A percentile compares a stretch with the other conserved stretches of the same genome.
Evolutionary conservation across 441 rosid species (phyloP).

Genomic region (Dalechampia spathulata): DNA sequence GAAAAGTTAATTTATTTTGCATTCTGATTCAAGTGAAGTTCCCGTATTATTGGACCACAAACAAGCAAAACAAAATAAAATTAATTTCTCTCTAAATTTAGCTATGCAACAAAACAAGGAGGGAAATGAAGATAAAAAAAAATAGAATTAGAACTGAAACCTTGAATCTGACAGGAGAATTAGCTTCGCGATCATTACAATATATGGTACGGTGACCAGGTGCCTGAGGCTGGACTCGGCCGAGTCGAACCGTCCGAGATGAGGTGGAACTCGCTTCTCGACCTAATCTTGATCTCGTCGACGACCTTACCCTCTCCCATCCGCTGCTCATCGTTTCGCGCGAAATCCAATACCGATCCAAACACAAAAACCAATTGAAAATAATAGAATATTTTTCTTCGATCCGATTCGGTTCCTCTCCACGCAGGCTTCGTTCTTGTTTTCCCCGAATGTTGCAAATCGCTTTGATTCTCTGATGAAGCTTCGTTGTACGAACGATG

Average conservation of each 20-base stretch:
- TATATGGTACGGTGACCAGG: slow-evolving; percentile 73
- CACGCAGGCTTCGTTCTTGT: background rate
- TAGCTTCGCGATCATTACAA: slow-evolving; percentile 92
- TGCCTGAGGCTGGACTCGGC: slow-evolving; percentile 88
- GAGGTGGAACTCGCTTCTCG: slow-evolving; percentile 29
- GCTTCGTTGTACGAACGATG: slow-evolving; percentile 15
- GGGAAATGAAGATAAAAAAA: background rate
- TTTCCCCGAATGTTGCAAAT: no score
- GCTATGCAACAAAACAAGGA: background rate
- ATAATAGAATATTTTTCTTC: background rate
- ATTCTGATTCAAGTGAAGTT: no score
- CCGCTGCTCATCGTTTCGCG: slow-evolving; percentile 23
- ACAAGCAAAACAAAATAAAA: background rate
- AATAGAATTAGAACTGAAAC: slow-evolving; percentile 19
- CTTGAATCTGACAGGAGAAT: slow-evolving; percentile 63
- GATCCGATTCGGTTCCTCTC: background rate
- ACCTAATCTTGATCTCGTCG: slow-evolving; percentile 34
- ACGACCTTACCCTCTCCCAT: slow-evolving; percentile 49
- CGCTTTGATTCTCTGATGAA: background rate
- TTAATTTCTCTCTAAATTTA: background rate
- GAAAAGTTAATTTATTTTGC: no score
- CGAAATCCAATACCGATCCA: background rate
- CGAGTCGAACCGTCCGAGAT: slow-evolving; percentile 73
- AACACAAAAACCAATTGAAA: background rate
- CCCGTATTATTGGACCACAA: background rate